Evolutionary conservation across 257 asterid genomes (phyloP), one percentile per base, ranked within the genome.

Genomic region (Lycium barbarum): DNA sequence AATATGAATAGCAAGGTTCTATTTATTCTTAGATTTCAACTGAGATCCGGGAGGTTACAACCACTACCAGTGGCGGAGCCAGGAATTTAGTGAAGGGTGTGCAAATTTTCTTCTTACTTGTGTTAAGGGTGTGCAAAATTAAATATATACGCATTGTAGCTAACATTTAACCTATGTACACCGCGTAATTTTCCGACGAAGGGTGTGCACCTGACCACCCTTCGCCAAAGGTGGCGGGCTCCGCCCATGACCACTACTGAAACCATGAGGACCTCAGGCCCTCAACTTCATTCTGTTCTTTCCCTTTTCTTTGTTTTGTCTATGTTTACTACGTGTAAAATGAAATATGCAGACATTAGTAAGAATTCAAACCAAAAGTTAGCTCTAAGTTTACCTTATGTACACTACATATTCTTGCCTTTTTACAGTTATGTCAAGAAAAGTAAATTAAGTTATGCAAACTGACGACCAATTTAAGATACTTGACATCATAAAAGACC

Each of bases 401-500:
- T 72, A 73, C 18, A 73, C 43, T 72, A 72, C 54, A 72, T 72
- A 2, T 20, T 82, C 26, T 67, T 66, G 20, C 76, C 59, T 45
- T 45, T 62, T 65, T 17, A 65, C 47, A 82, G 61, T 58, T 81
- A 63, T 38, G 74, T 26, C 49, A 84, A 35, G 66, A 65, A 35
- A 9, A 82, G 66, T 7, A 83, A 40, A 66, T 51, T 26, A 63
- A 83, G 11, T 36, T 63, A 14, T 17, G 35, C 43, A 79, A 63
- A 68, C 43, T n/a, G 18, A 73, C 47, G 20, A 73, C 59, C 59
- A 47, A 49, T 11, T 73, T 35, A 26, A 74, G 67, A 53, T 51
- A 68, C 58, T 59, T 84, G 81, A 36, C n/a, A 45, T 43, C n/a
- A 18, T 66, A 66, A 83, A 68, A 51, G 83, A 76, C 22, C 91